Percentiles rank a stretch among this genome's conserved stretches.
Evolutionary conservation across 306 rosid species (phyloP).

Genomic region (Astragalus glycyphyllos): DNA sequence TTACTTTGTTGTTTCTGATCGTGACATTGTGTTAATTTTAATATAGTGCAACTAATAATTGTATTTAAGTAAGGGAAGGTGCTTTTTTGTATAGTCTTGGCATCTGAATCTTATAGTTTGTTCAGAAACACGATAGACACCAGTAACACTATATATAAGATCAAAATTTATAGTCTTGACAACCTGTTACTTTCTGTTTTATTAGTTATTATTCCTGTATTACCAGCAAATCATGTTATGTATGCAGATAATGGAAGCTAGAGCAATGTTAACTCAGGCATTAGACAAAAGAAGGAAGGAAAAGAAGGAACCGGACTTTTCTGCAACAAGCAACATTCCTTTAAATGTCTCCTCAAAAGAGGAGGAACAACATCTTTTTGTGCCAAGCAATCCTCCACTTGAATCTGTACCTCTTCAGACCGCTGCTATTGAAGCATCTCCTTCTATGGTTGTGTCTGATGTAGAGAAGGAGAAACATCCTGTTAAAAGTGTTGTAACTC

Average conservation of each 20-base stretch:
- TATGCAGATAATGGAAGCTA: slow-evolving; percentile 79
- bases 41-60: slow-evolving; percentile 11
- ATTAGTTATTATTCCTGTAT: slow-evolving; percentile 5
- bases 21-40: slow-evolving; percentile 14
- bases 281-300: slow-evolving; percentile 54
- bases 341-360: slow-evolving; percentile 49
- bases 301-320: slow-evolving; percentile 55
- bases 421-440: slow-evolving; percentile 50
- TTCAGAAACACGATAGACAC: background rate
- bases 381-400: slow-evolving; percentile 55
- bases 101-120: slow-evolving; percentile 18
- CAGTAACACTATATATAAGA: background rate
- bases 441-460: slow-evolving; percentile 47
- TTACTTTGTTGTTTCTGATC: background rate
- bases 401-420: slow-evolving; percentile 51
- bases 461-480: slow-evolving; percentile 67
- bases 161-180: slow-evolving; percentile 2
- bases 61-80: slow-evolving; percentile 8
- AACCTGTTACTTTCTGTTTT: slow-evolving; percentile 6
- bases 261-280: slow-evolving; percentile 67
- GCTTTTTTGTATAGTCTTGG: slow-evolving; percentile 2
- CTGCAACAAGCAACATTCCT: slow-evolving; percentile 34
- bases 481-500: slow-evolving; percentile 52
- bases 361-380: slow-evolving; percentile 61
- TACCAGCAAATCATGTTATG: slow-evolving; percentile 29